phyloP scores from a whole-genome alignment of 176 grass and related monocot species.

The maize (Zea mays) region Zm-B73-REFERENCE-NAM-5.0 NC_050098.1:145818501-145819000 shows the following conservation, averaged over 20 bases:
- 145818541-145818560: conserved; percentile 66
- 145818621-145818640: conserved; percentile 39
- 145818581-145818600: conserved; percentile 43
- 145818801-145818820: conserved; percentile 55
- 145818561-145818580: conserved; percentile 41
- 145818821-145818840: neutral
- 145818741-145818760: conserved; percentile 49
- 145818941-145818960: conserved; percentile 93
- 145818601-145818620: conserved; percentile 49
- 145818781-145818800: conserved; percentile 75
- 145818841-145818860: neutral
- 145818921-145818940: conserved; percentile 96
- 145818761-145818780: conserved; percentile 29
- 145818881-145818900: conserved; percentile 52
- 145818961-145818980: conserved; percentile 98
- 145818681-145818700: conserved; percentile 58
- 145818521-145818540: conserved; percentile 34
- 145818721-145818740: conserved; percentile 85
- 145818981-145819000: neutral
- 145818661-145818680: conserved; percentile 37
- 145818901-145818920: conserved; percentile 87
- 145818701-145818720: conserved; percentile 89
- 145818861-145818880: neutral
- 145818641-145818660: conserved; percentile 28
- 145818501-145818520: conserved; percentile 24